Evolutionary conservation across 2,329 filamentous ascomycete species (phyloP), one percentile per base, ranked within the genome.

Genomic region (Arachnomyces sp.): DNA sequence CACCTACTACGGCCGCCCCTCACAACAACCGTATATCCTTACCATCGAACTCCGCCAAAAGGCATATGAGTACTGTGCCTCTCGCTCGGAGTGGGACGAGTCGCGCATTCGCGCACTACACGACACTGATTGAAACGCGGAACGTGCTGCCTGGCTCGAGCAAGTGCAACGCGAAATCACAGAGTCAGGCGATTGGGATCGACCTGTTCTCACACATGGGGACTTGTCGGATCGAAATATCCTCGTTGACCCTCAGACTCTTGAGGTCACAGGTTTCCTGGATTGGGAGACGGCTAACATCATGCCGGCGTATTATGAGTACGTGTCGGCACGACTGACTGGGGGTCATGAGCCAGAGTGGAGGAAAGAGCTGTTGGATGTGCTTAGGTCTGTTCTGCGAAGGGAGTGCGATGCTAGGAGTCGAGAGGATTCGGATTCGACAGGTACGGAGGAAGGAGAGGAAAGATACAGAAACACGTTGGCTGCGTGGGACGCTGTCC

Each of bases 271-370:
- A 11, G 45, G 47, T 18, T 47, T 49, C 16, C 30, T 49, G 31
- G 45, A 49, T 36, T 45, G 47, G 47, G 45, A 45, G 30, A 38
- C 34, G 33, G 42, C 44, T n/a, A 43, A 43, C 39, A 40, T 45
- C 30, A 47, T 47, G 45, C 42, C 47, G 2, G 47, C 45, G 17
- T 49, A 49, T 36, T 47, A 39, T 47, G 45, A 47, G 28, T 49
- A 47, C 35, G 43, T 43, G 17, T 13, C 17, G 9, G 45, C 45
- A 40, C 38, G 45, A 25, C 43, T 47, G n/a, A 43, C 42, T 42
- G 44, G 40, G 17, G 44, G 44, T 31, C 47, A 49, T 42, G 6
- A 39, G 6, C 42, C 42, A 34, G 40, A 40, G 36, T 49, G 45
- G 42, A 43, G 40, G 34, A 42, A 14, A 29, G 45, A 47, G 36